Evolutionary conservation across 2,329 filamentous ascomycete genomes (phyloP).

Genomic region (Pyrenochaeta sp.): DNA sequence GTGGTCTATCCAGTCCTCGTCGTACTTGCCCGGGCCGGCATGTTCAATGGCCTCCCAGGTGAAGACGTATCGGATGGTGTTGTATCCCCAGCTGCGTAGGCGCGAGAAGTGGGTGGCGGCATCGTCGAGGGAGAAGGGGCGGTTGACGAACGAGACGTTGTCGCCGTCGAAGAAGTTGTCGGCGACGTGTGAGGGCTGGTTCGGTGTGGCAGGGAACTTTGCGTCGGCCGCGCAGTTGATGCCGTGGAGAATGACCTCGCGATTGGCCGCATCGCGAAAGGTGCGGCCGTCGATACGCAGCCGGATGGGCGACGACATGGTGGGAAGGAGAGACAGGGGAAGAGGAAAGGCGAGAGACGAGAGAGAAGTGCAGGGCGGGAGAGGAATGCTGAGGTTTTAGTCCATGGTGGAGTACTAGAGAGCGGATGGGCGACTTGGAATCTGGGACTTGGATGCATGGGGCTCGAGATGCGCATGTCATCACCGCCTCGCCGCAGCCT

Average conservation of each 20-base stretch:
- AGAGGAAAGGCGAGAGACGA: too few species aligned
- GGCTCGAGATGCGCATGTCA: conserved; percentile 3
- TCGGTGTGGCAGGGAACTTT: conserved; percentile 83
- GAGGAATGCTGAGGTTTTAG: too few species aligned
- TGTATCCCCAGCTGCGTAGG: conserved; percentile 89
- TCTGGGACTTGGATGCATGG: background rate
- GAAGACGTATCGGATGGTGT: conserved; percentile 94
- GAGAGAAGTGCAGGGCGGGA: conserved; percentile 1
- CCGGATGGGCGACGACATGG: conserved; percentile 73
- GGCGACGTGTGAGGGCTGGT: conserved; percentile 79
- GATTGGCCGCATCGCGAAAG: conserved; percentile 81
- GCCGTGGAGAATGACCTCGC: conserved; percentile 87
- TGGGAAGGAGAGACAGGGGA: conserved; percentile 1
- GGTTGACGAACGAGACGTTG: conserved; percentile 83
- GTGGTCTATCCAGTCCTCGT: conserved; percentile 91
- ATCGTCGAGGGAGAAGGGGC: conserved; percentile 84
- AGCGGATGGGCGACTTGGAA: too few species aligned
- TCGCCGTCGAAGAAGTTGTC: conserved; percentile 92
- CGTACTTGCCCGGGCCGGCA: conserved; percentile 86
- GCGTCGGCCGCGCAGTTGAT: conserved; percentile 93
- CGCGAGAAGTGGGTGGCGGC: conserved; percentile 86
- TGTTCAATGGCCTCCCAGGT: conserved; percentile 99
- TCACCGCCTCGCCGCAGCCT: conserved; percentile 1
- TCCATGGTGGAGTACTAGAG: too few species aligned
- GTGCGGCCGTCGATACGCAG: conserved; percentile 84